phyloP scores from a whole-genome alignment of 331 rosid species.

The Dryas integrifolia region DNA sequence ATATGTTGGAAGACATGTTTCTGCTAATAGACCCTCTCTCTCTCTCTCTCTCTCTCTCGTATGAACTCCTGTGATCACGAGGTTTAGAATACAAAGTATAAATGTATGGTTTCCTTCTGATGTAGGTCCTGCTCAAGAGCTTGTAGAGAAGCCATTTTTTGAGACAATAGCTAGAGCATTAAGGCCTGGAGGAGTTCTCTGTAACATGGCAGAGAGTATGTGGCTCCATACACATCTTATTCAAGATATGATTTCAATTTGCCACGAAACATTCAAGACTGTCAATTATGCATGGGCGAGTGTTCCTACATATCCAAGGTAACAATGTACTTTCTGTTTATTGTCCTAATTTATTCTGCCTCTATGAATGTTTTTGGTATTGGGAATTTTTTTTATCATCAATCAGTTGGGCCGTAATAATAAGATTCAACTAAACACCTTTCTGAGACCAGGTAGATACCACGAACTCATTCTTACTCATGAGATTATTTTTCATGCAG shows the following conservation, averaged over 20 bases:
- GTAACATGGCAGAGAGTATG: slow-evolving; percentile 99
- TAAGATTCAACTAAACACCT: background rate
- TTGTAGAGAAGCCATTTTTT: slow-evolving; percentile 94
- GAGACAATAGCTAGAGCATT: slow-evolving; percentile 78
- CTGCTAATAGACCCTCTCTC: background rate
- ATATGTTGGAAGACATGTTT: background rate
- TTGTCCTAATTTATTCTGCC: background rate
- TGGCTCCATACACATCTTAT: slow-evolving; percentile 99
- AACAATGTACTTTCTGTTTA: background rate
- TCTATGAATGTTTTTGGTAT: background rate
- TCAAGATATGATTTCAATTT: slow-evolving; percentile 71
- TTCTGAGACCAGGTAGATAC: background rate
- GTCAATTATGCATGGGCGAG: slow-evolving; percentile 91
- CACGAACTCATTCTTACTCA: slow-evolving; percentile 2
- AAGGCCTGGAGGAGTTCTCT: slow-evolving; percentile 91
- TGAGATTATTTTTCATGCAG: slow-evolving; percentile 43
- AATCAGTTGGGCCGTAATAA: no score
- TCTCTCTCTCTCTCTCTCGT: background rate
- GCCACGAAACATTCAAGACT: slow-evolving; percentile 72
- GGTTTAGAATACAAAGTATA: background rate
- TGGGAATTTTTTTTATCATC: no score
- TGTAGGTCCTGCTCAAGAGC: slow-evolving; percentile 95
- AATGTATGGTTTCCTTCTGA: slow-evolving; percentile 12
- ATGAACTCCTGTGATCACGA: background rate
- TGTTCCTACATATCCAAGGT: slow-evolving; percentile 98